phyloP scores from a whole-genome alignment of 495 filamentous ascomycete genomes.

The Daldinia caldariorum region DNA sequence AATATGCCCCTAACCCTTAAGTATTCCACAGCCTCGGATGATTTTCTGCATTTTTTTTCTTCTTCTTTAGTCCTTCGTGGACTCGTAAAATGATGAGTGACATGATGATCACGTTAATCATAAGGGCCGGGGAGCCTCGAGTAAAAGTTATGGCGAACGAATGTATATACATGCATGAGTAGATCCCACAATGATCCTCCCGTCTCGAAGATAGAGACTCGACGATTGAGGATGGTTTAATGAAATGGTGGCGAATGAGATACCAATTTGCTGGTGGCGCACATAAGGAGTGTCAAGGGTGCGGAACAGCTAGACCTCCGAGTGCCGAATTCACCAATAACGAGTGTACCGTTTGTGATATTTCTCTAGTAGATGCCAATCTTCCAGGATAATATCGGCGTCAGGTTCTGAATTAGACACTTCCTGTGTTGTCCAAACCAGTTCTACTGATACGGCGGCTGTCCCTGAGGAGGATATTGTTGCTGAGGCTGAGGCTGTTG shows the following conservation, averaged over 20 bases:
- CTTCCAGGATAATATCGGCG: not conserved
- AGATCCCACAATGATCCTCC: constrained; percentile 2
- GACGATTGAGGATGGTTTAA: constrained; percentile 9
- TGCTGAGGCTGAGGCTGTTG: constrained; percentile 32
- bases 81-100: constrained; percentile 36
- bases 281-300: constrained; percentile 13
- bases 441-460: constrained; percentile 46
- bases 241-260: constrained; percentile 12
- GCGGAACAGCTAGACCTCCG: constrained; percentile 1
- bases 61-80: constrained; percentile 23
- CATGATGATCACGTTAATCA: constrained; percentile 17
- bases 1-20: not conserved
- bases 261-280: constrained; percentile 17
- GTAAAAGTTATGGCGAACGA: constrained; percentile 30
- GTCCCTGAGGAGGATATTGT: constrained; percentile 49
- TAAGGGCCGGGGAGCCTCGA: constrained; percentile 12
- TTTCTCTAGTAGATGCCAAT: constrained; percentile 9
- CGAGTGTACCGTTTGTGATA: constrained; percentile 7
- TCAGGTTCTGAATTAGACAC: not conserved
- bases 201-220: not conserved
- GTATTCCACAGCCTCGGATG: not conserved
- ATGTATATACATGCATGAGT: constrained; percentile 33
- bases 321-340: constrained; percentile 10
- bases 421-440: not conserved
- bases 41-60: not conserved